Conservation (phyloP, 2,329 filamentous ascomycete species). For the Trichoderma asperellum region DNA sequence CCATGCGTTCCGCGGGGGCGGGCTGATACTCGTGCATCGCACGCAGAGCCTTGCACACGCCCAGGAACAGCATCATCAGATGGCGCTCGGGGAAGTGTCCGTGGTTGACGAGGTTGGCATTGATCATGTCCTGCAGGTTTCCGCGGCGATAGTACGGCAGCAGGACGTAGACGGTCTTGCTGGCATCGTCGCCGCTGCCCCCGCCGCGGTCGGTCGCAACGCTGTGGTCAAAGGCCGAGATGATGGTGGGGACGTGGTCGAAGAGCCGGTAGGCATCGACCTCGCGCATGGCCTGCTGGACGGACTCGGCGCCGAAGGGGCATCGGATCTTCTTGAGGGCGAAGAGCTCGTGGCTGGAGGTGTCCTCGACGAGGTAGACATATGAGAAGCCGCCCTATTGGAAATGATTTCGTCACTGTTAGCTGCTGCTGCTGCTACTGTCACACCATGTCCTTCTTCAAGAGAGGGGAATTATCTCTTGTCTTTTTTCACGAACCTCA, state of each 20-base stretch:
- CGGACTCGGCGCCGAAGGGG: constrained; percentile 95
- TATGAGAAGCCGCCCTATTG: constrained; percentile 92
- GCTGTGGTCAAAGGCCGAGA: constrained; percentile 80
- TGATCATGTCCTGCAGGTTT: constrained; percentile 97
- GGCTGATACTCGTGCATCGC: constrained; percentile 86
- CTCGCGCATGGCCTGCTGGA: constrained; percentile 92
- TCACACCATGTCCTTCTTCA: background rate
- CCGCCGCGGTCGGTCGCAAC: constrained; percentile 73
- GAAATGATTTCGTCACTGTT: background rate
- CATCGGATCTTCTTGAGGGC: constrained; percentile 99
- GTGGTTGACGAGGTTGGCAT: constrained; percentile 96
- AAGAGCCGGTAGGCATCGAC: constrained; percentile 97
- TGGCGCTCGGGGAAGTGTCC: constrained; percentile 84
- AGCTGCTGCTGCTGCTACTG: background rate
- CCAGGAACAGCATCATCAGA: constrained; percentile 87
- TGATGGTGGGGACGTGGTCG: constrained; percentile 79
- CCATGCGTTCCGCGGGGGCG: constrained; percentile 54
- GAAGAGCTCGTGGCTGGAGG: constrained; percentile 78
- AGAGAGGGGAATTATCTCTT: background rate
- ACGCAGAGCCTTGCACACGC: constrained; percentile 84
- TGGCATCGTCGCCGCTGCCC: constrained; percentile 61
- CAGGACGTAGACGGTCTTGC: constrained; percentile 95
- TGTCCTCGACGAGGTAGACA: constrained; percentile 97
- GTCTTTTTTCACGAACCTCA: constrained; percentile 68
- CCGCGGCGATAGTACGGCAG: constrained; percentile 94